Evolutionary conservation across 2,329 filamentous ascomycete species (phyloP).

Genomic region (Massarina eburnea): DNA sequence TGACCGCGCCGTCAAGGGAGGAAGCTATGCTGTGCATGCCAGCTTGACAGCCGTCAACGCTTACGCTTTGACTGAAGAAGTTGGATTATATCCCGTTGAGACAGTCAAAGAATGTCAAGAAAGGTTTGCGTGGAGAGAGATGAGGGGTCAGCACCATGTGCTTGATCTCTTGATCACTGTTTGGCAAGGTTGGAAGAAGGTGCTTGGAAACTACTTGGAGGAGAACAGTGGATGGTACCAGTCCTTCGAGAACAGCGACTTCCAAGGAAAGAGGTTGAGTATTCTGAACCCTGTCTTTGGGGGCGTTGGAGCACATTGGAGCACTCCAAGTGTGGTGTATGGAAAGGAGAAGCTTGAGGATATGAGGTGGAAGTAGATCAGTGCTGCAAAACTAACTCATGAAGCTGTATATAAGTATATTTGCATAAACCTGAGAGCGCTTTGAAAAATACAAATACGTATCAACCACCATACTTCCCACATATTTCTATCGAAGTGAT

Average conservation of each 20-base stretch:
- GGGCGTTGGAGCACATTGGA: conserved; percentile 17
- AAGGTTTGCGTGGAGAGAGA: conserved; percentile 26
- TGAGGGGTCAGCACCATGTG: conserved; percentile 33
- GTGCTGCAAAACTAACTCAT: too few species aligned
- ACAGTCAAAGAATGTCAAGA: conserved; percentile 26
- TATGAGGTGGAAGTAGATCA: conserved; percentile 4
- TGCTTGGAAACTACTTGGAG: conserved; percentile 16
- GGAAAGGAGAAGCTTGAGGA: conserved; percentile 10
- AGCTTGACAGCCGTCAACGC: conserved; percentile 35
- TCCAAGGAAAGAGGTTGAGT: conserved; percentile 25
- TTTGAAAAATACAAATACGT: too few species aligned
- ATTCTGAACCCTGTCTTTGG: conserved; percentile 27
- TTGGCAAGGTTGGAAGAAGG: conserved; percentile 28
- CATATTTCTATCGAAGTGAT: too few species aligned
- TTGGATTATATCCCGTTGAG: conserved; percentile 36
- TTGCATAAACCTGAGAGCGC: too few species aligned
- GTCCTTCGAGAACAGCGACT: conserved; percentile 20
- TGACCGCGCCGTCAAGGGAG: conserved; percentile 23
- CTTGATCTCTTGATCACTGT: conserved; percentile 30
- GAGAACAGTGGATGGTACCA: conserved; percentile 25
- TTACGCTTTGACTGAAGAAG: conserved; percentile 31
- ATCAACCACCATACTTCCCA: too few species aligned
- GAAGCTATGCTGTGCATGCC: conserved; percentile 18
- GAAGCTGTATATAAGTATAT: too few species aligned
- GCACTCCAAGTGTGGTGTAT: conserved; percentile 16